Evolutionary conservation across 495 filamentous ascomycete species (phyloP), one percentile per base, ranked within the genome.

Genomic region (Alectoria sarmentosa): DNA sequence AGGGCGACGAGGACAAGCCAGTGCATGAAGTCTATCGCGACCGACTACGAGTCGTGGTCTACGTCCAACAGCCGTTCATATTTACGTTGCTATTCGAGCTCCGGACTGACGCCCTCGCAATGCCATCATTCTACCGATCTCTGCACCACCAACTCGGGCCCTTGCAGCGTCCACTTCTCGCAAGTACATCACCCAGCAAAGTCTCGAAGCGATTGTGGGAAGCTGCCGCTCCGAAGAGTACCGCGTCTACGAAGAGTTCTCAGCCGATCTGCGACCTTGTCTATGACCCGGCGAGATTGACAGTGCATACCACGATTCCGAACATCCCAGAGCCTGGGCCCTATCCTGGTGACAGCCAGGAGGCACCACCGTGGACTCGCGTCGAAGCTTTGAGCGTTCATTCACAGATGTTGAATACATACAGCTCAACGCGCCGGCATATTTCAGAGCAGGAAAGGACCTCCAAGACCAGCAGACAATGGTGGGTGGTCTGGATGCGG

Each of bases 401-500:
- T 73, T 86, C 83, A 58, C 88, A 95, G 66, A 86, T 98, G 39
- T 77, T 98, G 19, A 86, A 83, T 66, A 93, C 89, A 39, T 85
- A 91, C 69, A 75, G 76, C 30, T 80, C 84, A 37, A 90, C 90
- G 26, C 80, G 82, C 17, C 76, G 77, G 23, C 76, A 83, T 15
- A 68, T 76, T 2, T 73, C 79, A 19, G 91, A 93, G 70, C 73
- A 87, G 10, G 95, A 98, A 75, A 78, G 89, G n/a, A 97, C 89
- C 17, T 90, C 87, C 75, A 96, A 96, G 80, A 98, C 92, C 8
- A 88, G 79, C 57, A 83, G 92, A 14, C 92, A 92, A 1, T 98
- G 93, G 92, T 98, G 95, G 94, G 80, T 98, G 36, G 89, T 97
- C 59, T 98, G 95, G 92, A 91, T 89, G 60, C 81, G 89, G 48